phyloP scores from a whole-genome alignment of 345 rosid genomes.

The Rhodomyrtus tomentosa region DNA sequence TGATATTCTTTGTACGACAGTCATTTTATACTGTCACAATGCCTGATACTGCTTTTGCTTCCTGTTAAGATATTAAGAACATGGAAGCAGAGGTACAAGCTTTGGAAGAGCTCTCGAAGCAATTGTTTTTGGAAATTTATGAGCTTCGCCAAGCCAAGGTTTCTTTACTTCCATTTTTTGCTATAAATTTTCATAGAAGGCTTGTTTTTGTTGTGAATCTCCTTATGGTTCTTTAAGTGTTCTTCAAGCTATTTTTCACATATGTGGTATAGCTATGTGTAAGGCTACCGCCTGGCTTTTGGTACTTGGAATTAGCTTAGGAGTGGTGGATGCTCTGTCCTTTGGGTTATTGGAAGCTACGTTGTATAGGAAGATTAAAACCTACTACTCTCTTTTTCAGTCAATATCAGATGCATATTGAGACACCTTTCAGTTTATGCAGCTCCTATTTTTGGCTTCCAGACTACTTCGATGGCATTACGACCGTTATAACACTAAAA shows the following conservation, averaged over 20 bases:
- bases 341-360: not conserved
- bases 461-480: not conserved
- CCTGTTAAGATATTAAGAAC: slow-evolving; percentile 52
- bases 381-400: not conserved
- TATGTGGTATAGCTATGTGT: not conserved
- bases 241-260: not conserved
- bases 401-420: not conserved
- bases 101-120: slow-evolving; percentile 93
- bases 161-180: not conserved
- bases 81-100: slow-evolving; percentile 94
- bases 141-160: slow-evolving; percentile 99
- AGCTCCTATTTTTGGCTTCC: not conserved
- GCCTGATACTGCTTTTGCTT: not conserved
- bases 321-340: not conserved
- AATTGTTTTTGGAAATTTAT: slow-evolving; percentile 89
- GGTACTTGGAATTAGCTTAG: not conserved
- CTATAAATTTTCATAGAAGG: not conserved
- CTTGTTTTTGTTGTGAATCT: not conserved
- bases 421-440: not conserved
- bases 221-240: not conserved
- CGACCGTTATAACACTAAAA: not conserved
- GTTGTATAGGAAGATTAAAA: not conserved
- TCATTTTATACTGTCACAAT: not conserved
- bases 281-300: not conserved
- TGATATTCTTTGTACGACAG: not conserved